Evolutionary conservation across 805 yeast species (phyloP), one percentile per base, ranked within the genome.

Genomic region (Candida montana): DNA sequence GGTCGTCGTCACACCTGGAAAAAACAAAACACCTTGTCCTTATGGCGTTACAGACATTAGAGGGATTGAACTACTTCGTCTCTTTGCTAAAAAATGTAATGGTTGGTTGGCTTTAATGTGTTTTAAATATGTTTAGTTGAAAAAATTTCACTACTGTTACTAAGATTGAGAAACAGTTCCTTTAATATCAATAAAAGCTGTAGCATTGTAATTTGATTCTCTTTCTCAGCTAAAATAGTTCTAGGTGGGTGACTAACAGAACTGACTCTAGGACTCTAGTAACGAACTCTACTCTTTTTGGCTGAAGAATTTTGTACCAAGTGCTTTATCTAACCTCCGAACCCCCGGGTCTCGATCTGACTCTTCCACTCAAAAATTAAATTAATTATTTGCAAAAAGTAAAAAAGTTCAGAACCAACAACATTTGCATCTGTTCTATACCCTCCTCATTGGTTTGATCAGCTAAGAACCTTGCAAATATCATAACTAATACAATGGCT

Each of bases 1-100:
- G 99, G 99, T 71, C 89, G 97, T 78, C 86, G 95, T 74, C 95
- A 91, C 88, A 93, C 91, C 78, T 91, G 99, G 99, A 93, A 91
- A 88, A 86, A 80, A 73, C 89, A 91, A 80, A 93, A 91, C 93
- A 93, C 99, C 64, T 81, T 91, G 69, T 84, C 95, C 61, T 76
- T 91, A 77, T 91, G 99, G 99, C 87, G 99, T 84, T 91, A 91
- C 96, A 89, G 99, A 81, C 78, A 48, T 36, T 49, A 51, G 43
- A 44, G 48, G 23, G 31, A 42, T 35, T 34, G 27, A 24, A 7
- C 11, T 38, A 24, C 31, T 38, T 36, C 17, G 9, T 37, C 39
- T 34, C 26, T 31, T 42, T 42, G 41, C 28, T 37, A 20, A 37
- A 41, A 19, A n/a, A 21, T 30, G 35, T 37, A 27, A 32, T 34